phyloP scores from a whole-genome alignment of 2,329 filamentous ascomycete species.

The Fusarium concolor region DNA sequence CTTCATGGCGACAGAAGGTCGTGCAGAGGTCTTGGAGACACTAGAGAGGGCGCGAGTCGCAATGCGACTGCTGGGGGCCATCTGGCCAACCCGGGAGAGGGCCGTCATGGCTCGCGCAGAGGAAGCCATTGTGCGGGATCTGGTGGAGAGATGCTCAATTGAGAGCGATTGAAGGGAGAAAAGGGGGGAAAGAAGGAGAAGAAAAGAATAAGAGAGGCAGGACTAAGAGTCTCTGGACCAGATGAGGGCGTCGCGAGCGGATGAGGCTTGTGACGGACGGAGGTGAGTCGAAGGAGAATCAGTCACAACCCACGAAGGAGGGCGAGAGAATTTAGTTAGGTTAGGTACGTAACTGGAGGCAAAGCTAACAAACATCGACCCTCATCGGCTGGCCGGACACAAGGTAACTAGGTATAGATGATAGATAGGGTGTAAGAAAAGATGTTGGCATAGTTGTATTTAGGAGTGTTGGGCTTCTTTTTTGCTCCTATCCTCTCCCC shows the following conservation, averaged over 20 bases:
- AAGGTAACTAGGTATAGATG: constrained; percentile 9
- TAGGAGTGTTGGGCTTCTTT: constrained; percentile 19
- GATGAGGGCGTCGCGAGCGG: constrained; percentile 34
- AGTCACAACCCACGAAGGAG: constrained; percentile 35
- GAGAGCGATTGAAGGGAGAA: constrained; percentile 32
- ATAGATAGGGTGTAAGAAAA: constrained; percentile 28
- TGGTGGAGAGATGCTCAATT: constrained; percentile 44
- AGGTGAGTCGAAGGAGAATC: constrained; percentile 42
- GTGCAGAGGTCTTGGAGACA: constrained; percentile 45
- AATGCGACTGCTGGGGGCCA: constrained; percentile 47
- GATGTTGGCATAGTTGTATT: constrained; percentile 3
- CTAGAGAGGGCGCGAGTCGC: constrained; percentile 52
- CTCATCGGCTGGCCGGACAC: constrained; percentile 35
- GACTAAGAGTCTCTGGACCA: constrained; percentile 38
- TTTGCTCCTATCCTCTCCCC: constrained; percentile 9
- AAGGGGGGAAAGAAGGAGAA: constrained; percentile 8
- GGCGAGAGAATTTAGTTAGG: constrained; percentile 40
- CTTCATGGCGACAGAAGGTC: constrained; percentile 51
- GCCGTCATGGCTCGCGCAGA: constrained; percentile 57
- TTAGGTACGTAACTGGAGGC: constrained; percentile 40
- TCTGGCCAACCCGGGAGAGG: constrained; percentile 49
- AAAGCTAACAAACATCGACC: constrained; percentile 10
- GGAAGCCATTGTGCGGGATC: constrained; percentile 57
- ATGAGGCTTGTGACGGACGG: constrained; percentile 35
- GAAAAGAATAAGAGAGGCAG: constrained; percentile 24